Evolutionary conservation across 176 grass and related monocot genomes (phyloP).

Genomic region (Ananas comosus): DNA sequence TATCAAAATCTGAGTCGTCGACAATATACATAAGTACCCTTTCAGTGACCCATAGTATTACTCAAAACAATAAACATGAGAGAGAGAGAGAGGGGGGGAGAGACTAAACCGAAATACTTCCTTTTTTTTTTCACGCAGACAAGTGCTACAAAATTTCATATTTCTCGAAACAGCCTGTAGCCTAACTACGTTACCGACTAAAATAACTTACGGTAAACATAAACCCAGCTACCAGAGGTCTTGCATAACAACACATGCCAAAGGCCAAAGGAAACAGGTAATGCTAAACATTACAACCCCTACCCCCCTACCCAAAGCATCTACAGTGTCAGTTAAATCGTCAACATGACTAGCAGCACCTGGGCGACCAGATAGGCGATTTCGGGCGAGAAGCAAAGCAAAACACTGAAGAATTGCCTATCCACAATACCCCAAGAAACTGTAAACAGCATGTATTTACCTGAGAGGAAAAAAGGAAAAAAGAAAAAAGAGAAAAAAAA

Average conservation of each 20-base stretch:
- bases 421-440: slow-evolving; percentile 4
- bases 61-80: background rate
- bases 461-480: background rate
- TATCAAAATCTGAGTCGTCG: too few species aligned
- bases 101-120: background rate
- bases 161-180: slow-evolving; percentile 16
- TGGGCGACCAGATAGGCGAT: slow-evolving; percentile 24
- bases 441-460: slow-evolving; percentile 11
- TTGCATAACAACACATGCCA: background rate
- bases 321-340: background rate
- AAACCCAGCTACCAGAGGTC: slow-evolving; percentile 13
- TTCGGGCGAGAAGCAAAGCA: slow-evolving; percentile 9
- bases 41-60: background rate
- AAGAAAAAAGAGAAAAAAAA: background rate
- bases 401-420: slow-evolving; percentile 15
- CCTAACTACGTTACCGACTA: slow-evolving; percentile 13
- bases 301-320: background rate
- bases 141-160: slow-evolving; percentile 14
- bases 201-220: slow-evolving; percentile 26
- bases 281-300: background rate
- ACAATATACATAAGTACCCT: too few species aligned
- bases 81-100: background rate
- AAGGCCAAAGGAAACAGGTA: background rate
- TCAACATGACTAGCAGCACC: background rate
- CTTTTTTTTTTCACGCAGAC: background rate